A percentile compares a stretch with the other conserved stretches of the same genome.
phyloP scores from a whole-genome alignment of 2,329 filamentous ascomycete genomes.

The Colletotrichum cuscutae region DNA sequence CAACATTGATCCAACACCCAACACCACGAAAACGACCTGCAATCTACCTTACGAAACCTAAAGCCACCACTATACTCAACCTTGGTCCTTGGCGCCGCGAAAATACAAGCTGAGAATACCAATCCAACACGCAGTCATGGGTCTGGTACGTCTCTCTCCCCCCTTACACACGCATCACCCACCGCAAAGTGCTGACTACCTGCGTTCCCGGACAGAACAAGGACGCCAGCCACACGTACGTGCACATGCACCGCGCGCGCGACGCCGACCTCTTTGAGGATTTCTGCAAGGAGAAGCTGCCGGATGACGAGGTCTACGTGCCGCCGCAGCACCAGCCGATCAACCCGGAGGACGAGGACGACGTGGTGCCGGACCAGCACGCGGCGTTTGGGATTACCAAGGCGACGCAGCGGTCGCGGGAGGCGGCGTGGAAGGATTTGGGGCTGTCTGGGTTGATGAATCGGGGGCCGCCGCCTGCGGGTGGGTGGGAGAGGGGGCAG shows the following conservation, averaged over 20 bases:
- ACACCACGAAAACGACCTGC: not conserved
- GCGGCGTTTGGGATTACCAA: slow-evolving; percentile 87
- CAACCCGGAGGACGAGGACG: slow-evolving; percentile 89
- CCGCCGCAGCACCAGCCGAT: slow-evolving; percentile 81
- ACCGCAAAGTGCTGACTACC: not conserved
- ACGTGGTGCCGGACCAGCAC: slow-evolving; percentile 88
- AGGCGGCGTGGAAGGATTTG: slow-evolving; percentile 83
- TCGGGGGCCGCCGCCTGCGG: slow-evolving; percentile 58
- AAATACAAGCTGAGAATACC: not conserved
- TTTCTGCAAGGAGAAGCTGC: slow-evolving; percentile 76
- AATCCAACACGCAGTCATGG: not conserved
- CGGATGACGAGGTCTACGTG: slow-evolving; percentile 86
- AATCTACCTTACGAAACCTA: not conserved
- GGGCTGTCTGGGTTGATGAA: slow-evolving; percentile 78
- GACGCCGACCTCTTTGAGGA: slow-evolving; percentile 83
- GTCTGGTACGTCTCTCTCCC: slow-evolving; percentile 4
- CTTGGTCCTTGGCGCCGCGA: not conserved
- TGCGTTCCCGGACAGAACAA: slow-evolving; percentile 63
- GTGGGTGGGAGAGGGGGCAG: slow-evolving; percentile 27
- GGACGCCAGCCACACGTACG: slow-evolving; percentile 78
- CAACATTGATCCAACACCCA: slow-evolving; percentile 7
- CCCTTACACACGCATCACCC: not conserved
- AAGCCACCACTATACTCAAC: not conserved
- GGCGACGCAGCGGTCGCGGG: slow-evolving; percentile 77
- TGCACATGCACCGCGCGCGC: slow-evolving; percentile 78